Percentiles rank a stretch among this genome's conserved stretches.
These are phyloP conservation scores for Moesziomyces sp. DNA, from an alignment of 1,284 basidiomycete genomes.

Conservation along the genomic window DNA sequence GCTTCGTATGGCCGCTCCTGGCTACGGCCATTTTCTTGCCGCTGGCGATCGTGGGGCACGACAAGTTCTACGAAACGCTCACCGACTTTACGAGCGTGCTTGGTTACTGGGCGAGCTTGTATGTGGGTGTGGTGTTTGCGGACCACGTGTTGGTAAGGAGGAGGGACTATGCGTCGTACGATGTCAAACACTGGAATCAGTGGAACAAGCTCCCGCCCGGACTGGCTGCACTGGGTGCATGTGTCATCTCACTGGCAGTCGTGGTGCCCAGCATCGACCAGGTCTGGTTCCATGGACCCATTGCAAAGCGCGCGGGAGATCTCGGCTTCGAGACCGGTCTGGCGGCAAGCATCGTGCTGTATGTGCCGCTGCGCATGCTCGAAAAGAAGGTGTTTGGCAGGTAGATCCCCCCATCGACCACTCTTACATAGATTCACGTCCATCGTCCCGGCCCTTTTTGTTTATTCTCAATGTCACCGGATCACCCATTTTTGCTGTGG, in stretches of 20 bases:
- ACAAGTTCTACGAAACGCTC: conserved; percentile 75
- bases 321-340: conserved; percentile 68
- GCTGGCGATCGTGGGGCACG: conserved; percentile 75
- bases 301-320: conserved; percentile 63
- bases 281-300: conserved; percentile 62
- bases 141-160: conserved; percentile 75
- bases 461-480: conserved; percentile 16
- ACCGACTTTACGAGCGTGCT: conserved; percentile 72
- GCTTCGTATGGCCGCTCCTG: conserved; percentile 85
- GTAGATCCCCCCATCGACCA: not conserved
- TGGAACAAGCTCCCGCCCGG: conserved; percentile 72
- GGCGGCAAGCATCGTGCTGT: conserved; percentile 60
- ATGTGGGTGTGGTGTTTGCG: conserved; percentile 73
- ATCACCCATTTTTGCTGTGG: too few relatives aligned
- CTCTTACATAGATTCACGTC: not conserved
- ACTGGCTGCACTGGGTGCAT: conserved; percentile 69
- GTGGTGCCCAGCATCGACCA: conserved; percentile 67
- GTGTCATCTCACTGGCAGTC: conserved; percentile 57
- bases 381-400: conserved; percentile 59
- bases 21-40: conserved; percentile 79
- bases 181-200: conserved; percentile 74
- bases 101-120: conserved; percentile 77
- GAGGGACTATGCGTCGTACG: conserved; percentile 71
- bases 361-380: conserved; percentile 58
- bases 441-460: not conserved